Evolutionary conservation across 148 eudicot species (phyloP), one percentile per base, ranked within the genome.

Genomic region (Drosera capensis): DNA sequence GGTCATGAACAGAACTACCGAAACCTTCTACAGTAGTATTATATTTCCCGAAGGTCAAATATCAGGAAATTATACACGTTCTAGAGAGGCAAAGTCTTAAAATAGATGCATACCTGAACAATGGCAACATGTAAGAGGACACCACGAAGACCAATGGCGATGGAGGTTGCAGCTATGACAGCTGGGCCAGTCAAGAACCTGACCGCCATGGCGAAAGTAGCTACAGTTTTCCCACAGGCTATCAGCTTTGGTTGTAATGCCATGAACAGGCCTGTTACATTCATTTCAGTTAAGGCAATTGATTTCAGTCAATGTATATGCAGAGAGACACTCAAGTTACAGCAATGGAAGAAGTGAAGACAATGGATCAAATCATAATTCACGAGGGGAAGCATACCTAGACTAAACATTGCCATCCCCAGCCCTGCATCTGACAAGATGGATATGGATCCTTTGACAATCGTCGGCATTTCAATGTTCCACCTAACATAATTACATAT

Each of bases 361-460:
- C 13, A n/a, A n/a, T n/a, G 9, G 40, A 37, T 37, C 40, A 3
- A 15, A 37, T 37, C 3, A 3, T 37, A 41, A 17, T 46, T n/a
- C 8, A 39, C 6, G 31, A 28, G 31, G 31, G 9, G 31, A 21
- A 0, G n/a, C 5, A 22, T 79, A 88, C 97, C 97, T 43, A 90
- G 68, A 51, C 97, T 90, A 57, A 90, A 90, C 97, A 90, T 90
- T 42, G 99, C 99, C 95, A 90, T 90, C 52, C 99, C 99, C 19
- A 90, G 88, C 37, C 99, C 99, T n/a, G 99, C 95, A 56, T 90
- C 80, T 0, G 99, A 90, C 31, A 90, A 58, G 26, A 90, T 85
- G 8, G 93, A 51, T 45, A 90, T 78, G 0, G 99, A 90, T 38
- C 95, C 95, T 41, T 74, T 70, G 62, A 90, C 71, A 3, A 90